A percentile compares a stretch with the other conserved stretches of the same genome.
Evolutionary conservation across 2,329 filamentous ascomycete genomes (phyloP).

Genomic region (Xylariales sp.): DNA sequence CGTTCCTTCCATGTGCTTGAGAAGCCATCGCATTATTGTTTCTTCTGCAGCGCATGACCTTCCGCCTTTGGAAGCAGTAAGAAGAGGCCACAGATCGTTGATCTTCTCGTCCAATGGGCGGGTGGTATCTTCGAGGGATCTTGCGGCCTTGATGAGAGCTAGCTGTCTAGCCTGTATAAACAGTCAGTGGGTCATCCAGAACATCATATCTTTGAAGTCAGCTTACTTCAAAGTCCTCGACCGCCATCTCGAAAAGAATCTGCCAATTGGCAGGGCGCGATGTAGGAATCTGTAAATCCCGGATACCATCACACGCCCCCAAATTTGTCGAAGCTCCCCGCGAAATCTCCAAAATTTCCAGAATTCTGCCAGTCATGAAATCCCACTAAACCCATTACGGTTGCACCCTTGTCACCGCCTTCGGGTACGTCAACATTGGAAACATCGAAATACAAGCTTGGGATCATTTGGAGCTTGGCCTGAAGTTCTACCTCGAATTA

Average conservation of each 20-base stretch:
- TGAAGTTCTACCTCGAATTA: conserved; percentile 9
- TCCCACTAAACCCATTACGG: conserved; percentile 7
- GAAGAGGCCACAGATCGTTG: conserved; percentile 41
- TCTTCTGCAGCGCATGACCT: conserved; percentile 51
- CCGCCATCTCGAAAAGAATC: conserved; percentile 11
- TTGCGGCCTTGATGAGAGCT: conserved; percentile 47
- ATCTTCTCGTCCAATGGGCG: conserved; percentile 42
- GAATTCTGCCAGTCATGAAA: conserved; percentile 19
- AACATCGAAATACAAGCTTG: too few species aligned
- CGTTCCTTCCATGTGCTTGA: conserved; percentile 54
- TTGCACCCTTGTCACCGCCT: conserved; percentile 13
- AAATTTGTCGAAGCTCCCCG: too few species aligned
- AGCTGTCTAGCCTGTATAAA: conserved; percentile 21
- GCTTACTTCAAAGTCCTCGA: conserved; percentile 9
- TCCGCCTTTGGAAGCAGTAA: conserved; percentile 37
- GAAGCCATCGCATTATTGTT: conserved; percentile 56
- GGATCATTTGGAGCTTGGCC: too few species aligned
- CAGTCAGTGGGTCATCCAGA: background rate
- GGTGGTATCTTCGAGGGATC: conserved; percentile 47
- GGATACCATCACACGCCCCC: too few species aligned
- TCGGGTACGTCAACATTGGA: conserved; percentile 14
- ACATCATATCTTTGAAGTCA: background rate
- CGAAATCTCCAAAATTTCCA: conserved; percentile 13
- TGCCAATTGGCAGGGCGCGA: conserved; percentile 11
- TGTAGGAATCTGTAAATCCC: too few species aligned